Conservation (phyloP, 192 early-diverging fungal genomes). For the Fimicolochytrium jonesii region DNA sequence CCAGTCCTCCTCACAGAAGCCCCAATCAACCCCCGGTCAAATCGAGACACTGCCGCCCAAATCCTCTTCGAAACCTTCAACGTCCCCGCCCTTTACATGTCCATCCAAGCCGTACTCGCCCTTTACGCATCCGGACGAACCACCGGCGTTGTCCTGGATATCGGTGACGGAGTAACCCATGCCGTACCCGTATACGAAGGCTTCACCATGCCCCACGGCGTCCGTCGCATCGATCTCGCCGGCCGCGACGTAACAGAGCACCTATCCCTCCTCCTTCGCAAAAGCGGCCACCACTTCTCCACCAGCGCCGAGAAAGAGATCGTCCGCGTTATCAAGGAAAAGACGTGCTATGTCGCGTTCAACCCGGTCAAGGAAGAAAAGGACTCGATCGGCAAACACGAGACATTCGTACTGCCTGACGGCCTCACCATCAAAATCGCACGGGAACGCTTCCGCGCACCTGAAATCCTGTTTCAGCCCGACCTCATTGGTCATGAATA, state of each 20-base stretch:
- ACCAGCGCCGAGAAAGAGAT: conserved; percentile 95
- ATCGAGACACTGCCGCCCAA: conserved; percentile 91
- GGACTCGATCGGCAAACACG: conserved; percentile 68
- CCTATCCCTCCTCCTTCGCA: conserved; percentile 87
- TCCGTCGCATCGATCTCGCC: conserved; percentile 89
- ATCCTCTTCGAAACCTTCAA: conserved; percentile 99
- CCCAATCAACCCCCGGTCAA: conserved; percentile 86
- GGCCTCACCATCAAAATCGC: conserved; percentile 83
- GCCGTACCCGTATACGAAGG: conserved; percentile 94
- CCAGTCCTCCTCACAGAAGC: conserved; percentile 97
- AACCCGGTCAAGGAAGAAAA: conserved; percentile 94
- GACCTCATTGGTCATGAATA: conserved; percentile 90
- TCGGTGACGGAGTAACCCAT: conserved; percentile 95
- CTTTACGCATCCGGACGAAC: conserved; percentile 97
- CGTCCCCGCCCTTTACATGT: conserved; percentile 93
- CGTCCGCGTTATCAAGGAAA: conserved; percentile 94
- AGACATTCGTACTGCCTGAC: conserved; percentile 78
- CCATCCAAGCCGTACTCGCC: conserved; percentile 95
- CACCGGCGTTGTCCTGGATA: conserved; percentile 93
- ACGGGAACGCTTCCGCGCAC: conserved; percentile 86
- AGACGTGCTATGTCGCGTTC: conserved; percentile 85
- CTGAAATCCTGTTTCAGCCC: conserved; percentile 95
- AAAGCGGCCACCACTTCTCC: conserved; percentile 80
- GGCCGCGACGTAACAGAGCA: conserved; percentile 91
- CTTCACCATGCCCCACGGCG: conserved; percentile 91